A percentile compares a stretch with the other conserved stretches of the same genome.
These are phyloP conservation scores for Phylloboletellus chloephorus DNA, from an alignment of 1,284 basidiomycete genomes.

Conservation along the genomic window DNA sequence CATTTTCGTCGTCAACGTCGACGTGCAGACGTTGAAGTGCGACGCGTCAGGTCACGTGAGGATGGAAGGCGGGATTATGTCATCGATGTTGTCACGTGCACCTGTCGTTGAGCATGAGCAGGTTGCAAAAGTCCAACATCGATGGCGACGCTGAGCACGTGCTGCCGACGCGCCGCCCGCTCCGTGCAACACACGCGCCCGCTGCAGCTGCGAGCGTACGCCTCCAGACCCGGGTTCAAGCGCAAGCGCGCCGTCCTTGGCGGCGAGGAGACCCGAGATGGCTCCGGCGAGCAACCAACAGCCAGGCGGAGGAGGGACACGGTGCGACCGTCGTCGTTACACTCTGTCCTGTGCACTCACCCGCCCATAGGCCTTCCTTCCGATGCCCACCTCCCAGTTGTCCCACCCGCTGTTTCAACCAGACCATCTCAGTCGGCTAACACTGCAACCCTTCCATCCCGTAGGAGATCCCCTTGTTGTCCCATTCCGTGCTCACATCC, in stretches of 20 bases:
- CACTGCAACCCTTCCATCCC: slow-evolving; percentile 39
- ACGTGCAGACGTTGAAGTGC: slow-evolving; percentile 9
- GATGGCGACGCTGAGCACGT: slow-evolving; percentile 19
- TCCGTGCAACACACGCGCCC: neutral
- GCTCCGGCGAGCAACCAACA: slow-evolving; percentile 20
- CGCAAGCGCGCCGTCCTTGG: slow-evolving; percentile 17
- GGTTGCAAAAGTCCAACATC: too few relatives aligned
- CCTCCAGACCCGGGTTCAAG: slow-evolving; percentile 24
- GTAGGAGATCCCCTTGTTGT: slow-evolving; percentile 12
- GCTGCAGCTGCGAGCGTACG: slow-evolving; percentile 16
- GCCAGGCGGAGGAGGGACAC: slow-evolving; percentile 27
- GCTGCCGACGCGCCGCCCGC: slow-evolving; percentile 11
- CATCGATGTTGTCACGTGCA: slow-evolving; percentile 9
- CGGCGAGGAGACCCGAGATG: slow-evolving; percentile 12
- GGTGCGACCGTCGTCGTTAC: slow-evolving; percentile 5
- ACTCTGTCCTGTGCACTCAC: neutral
- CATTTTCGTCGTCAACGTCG: slow-evolving; percentile 22
- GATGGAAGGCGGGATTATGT: too few relatives aligned
- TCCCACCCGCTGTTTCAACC: slow-evolving; percentile 54
- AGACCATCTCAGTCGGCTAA: slow-evolving; percentile 48
- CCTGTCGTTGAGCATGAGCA: too few relatives aligned
- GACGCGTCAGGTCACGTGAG: slow-evolving; percentile 31
- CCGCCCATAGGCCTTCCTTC: slow-evolving; percentile 30
- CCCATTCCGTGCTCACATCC: neutral
- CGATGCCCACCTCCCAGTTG: slow-evolving; percentile 35